Evolutionary conservation across 2,329 filamentous ascomycete genomes (phyloP).

Genomic region (Pseudofabraea citricarpa): DNA sequence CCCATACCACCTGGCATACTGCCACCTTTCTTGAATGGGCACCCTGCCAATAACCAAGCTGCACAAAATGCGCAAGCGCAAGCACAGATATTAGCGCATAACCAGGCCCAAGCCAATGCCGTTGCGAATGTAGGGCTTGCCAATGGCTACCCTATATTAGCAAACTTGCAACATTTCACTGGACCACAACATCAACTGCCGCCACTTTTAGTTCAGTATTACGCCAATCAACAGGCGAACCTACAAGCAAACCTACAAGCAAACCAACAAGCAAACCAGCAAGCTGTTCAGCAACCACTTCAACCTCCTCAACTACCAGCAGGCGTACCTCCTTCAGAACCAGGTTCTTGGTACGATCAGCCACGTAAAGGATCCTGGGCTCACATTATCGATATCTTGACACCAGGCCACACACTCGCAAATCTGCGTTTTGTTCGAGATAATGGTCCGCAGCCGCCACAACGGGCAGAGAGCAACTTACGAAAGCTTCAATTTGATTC

Average conservation of each 20-base stretch:
- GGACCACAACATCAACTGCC: neutral
- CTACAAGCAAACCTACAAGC: neutral
- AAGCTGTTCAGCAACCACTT: neutral
- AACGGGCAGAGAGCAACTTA: slow-evolving; percentile 14
- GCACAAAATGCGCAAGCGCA: slow-evolving; percentile 4
- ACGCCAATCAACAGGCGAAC: neutral
- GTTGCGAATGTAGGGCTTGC: slow-evolving; percentile 3
- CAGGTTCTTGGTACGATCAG: slow-evolving; percentile 27
- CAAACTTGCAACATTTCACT: neutral
- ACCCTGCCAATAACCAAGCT: slow-evolving; percentile 6
- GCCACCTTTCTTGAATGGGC: slow-evolving; percentile 11
- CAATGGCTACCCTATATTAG: neutral
- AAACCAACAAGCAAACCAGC: neutral
- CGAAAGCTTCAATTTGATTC: slow-evolving; percentile 22
- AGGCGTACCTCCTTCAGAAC: slow-evolving; percentile 1
- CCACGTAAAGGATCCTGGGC: slow-evolving; percentile 43
- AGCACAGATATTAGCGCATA: slow-evolving; percentile 1
- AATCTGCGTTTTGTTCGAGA: slow-evolving; percentile 34
- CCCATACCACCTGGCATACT: slow-evolving; percentile 26
- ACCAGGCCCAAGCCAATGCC: slow-evolving; percentile 5
- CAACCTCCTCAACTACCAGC: neutral
- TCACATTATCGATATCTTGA: slow-evolving; percentile 42
- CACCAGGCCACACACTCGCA: slow-evolving; percentile 38
- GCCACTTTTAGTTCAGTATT: too few species aligned
- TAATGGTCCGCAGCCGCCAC: slow-evolving; percentile 21